Evolutionary conservation across 495 filamentous ascomycete genomes (phyloP).

Genomic region (Sphaerosporella brunnea): DNA sequence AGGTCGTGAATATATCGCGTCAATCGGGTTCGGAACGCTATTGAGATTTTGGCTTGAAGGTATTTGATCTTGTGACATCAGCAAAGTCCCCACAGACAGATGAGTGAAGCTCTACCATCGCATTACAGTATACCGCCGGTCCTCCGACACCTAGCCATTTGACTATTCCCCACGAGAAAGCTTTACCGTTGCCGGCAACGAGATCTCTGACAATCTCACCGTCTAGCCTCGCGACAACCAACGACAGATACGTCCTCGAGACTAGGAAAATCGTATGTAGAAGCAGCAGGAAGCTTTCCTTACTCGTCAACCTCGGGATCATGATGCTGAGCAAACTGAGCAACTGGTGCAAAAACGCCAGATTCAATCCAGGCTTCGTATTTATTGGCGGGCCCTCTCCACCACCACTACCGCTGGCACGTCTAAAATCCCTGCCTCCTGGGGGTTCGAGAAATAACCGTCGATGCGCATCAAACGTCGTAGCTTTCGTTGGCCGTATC

Average conservation of each 20-base stretch:
- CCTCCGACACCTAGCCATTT: constrained; percentile 63
- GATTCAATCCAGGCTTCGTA: constrained; percentile 83
- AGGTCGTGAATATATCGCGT: constrained; percentile 97
- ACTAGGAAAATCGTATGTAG: constrained; percentile 79
- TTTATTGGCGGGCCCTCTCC: constrained; percentile 49
- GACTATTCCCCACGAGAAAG: constrained; percentile 72
- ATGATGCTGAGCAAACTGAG: constrained; percentile 89
- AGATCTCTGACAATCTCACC: constrained; percentile 93
- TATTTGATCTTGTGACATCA: constrained; percentile 58
- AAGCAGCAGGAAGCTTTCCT: constrained; percentile 76
- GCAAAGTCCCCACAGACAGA: neutral
- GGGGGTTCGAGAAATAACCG: constrained; percentile 85
- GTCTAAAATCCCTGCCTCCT: constrained; percentile 14
- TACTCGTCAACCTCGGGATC: constrained; percentile 87
- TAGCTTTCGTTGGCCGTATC: constrained; percentile 79
- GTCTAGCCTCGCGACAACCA: constrained; percentile 82
- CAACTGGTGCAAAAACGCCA: constrained; percentile 97
- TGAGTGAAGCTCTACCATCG: constrained; percentile 16
- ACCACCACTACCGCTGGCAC: constrained; percentile 1
- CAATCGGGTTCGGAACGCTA: constrained; percentile 88
- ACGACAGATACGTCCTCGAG: constrained; percentile 79
- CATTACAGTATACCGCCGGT: constrained; percentile 26
- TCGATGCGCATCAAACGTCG: constrained; percentile 91
- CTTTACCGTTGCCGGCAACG: constrained; percentile 76
- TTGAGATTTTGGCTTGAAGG: constrained; percentile 91